Percentiles rank a stretch among this genome's conserved stretches.
Conservation (phyloP, 257 asterid genomes). For the Solanum infundibuliforme region DNA sequence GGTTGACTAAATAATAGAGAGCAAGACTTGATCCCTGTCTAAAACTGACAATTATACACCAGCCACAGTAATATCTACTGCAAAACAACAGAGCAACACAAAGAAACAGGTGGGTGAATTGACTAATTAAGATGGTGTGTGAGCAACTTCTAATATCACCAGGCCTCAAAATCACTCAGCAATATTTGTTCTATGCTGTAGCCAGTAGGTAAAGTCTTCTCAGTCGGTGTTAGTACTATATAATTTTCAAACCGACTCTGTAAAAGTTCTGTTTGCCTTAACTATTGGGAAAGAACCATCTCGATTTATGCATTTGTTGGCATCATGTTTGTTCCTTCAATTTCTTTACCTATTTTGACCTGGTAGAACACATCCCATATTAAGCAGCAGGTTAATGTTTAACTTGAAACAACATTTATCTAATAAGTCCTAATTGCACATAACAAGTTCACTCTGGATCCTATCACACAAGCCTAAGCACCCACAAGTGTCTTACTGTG, state of each 20-base stretch:
- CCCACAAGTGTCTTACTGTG: neutral
- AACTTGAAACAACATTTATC: neutral
- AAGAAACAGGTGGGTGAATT: neutral
- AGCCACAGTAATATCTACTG: neutral
- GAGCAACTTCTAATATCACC: neutral
- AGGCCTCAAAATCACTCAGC: neutral
- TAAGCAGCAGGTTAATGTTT: neutral
- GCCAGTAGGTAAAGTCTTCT: neutral
- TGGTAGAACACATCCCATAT: neutral
- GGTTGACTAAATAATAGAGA: neutral
- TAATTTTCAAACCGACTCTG: neutral
- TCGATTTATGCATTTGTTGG: neutral
- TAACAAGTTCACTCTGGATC: neutral
- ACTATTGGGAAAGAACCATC: neutral
- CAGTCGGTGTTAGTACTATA: neutral
- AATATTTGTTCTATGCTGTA: neutral
- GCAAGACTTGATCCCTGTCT: neutral
- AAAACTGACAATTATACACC: neutral
- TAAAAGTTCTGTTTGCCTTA: neutral
- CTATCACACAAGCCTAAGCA: neutral
- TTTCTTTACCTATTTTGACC: neutral
- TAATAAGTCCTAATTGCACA: neutral
- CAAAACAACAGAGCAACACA: neutral
- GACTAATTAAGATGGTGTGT: neutral
- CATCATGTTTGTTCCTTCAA: neutral